These are phyloP conservation scores for Fimicolochytrium jonesii DNA, from an alignment of 192 early-diverging fungal genomes.

Conservation along the genomic window DNA sequence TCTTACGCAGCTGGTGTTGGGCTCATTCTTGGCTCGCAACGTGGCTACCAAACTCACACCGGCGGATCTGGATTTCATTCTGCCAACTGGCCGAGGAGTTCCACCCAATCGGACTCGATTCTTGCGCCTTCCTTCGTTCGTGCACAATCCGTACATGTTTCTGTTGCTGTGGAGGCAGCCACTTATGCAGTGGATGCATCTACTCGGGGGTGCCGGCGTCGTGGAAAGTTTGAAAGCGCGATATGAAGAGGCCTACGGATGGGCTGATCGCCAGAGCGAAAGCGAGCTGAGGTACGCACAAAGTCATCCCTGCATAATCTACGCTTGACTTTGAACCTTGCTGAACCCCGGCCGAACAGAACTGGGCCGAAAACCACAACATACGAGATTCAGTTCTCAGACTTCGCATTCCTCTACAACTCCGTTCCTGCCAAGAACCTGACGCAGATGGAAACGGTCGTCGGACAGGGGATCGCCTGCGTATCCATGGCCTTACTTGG, in stretches of 20 bases:
- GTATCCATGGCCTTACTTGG: constrained; percentile 35
- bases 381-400: constrained; percentile 34
- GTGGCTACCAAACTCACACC: constrained; percentile 57
- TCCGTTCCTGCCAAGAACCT: constrained; percentile 25
- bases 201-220: constrained; percentile 34
- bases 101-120: constrained; percentile 29
- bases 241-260: constrained; percentile 28
- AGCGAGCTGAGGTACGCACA: too few relatives aligned
- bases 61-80: constrained; percentile 75
- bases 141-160: constrained; percentile 58
- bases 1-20: constrained; percentile 58
- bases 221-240: constrained; percentile 18
- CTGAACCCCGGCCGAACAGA: too few relatives aligned
- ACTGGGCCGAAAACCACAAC: constrained; percentile 3
- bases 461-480: constrained; percentile 42
- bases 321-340: too few relatives aligned
- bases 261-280: constrained; percentile 12
- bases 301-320: too few relatives aligned
- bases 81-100: constrained; percentile 50
- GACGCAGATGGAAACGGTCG: constrained; percentile 25
- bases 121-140: constrained; percentile 47
- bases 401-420: constrained; percentile 51
- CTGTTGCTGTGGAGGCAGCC: constrained; percentile 64
- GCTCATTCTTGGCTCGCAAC: constrained; percentile 66
- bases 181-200: constrained; percentile 37